These are phyloP conservation scores for Penicillium nucicola DNA, from an alignment of 495 filamentous ascomycete species.

Conservation along the genomic window DNA sequence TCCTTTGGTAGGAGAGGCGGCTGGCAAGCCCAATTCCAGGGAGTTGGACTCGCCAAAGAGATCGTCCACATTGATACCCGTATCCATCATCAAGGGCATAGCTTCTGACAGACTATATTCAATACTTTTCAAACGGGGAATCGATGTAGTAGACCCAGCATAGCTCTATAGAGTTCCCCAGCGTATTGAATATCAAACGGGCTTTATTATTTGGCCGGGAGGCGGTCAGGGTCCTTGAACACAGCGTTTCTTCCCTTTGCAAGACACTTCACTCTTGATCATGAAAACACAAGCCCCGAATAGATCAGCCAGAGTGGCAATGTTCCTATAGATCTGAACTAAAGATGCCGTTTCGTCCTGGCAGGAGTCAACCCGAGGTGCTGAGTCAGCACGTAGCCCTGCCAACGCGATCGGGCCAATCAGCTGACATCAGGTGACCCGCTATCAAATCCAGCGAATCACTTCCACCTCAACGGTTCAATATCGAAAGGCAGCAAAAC, in stretches of 20 bases:
- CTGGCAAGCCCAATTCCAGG: constrained; percentile 48
- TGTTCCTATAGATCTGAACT: background rate
- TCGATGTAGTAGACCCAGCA: constrained; percentile 6
- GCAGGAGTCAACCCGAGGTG: background rate
- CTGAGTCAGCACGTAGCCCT: constrained; percentile 22
- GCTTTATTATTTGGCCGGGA: constrained; percentile 2
- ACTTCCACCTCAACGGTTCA: background rate
- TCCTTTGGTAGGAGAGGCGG: constrained; percentile 58
- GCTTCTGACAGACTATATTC: background rate
- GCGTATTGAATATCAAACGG: background rate
- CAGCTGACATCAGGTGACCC: background rate
- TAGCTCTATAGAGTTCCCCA: constrained; percentile 6
- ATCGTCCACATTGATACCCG: constrained; percentile 67
- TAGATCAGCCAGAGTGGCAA: no score
- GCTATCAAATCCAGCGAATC: constrained; percentile 15
- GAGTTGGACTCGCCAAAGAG: constrained; percentile 70
- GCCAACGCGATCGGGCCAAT: constrained; percentile 22
- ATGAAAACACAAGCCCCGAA: background rate
- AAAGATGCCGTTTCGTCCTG: constrained; percentile 1
- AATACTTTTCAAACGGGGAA: background rate
- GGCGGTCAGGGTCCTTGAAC: background rate
- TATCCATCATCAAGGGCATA: constrained; percentile 61
- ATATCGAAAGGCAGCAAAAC: no score
- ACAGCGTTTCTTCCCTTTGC: no score
- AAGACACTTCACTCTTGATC: background rate